These are phyloP conservation scores for Elongisporangium prolatum DNA, from an alignment of 352 stramenopile species.

Conservation along the genomic window DNA sequence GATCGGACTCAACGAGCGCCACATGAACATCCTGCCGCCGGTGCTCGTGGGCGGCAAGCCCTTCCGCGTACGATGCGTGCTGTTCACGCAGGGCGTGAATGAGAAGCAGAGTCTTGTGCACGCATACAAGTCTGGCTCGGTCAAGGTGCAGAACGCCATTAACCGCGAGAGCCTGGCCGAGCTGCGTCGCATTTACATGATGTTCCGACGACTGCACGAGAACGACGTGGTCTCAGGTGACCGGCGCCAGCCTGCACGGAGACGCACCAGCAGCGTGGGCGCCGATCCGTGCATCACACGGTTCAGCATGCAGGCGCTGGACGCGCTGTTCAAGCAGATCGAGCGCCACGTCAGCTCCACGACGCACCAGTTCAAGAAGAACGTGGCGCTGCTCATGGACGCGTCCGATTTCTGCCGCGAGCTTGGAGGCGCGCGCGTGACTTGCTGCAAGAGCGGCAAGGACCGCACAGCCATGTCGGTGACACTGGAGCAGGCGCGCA, in stretches of 20 bases:
- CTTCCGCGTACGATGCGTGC: constrained; percentile 55
- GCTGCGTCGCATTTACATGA: constrained; percentile 51
- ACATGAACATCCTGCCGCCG: constrained; percentile 48
- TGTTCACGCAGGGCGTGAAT: constrained; percentile 82
- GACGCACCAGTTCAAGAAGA: constrained; percentile 77
- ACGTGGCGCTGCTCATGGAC: constrained; percentile 72
- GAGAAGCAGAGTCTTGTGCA: constrained; percentile 84
- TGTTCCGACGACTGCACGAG: constrained; percentile 43
- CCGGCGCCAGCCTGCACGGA: constrained; percentile 9
- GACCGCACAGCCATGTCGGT: constrained; percentile 97
- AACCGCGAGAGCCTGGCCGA: constrained; percentile 79
- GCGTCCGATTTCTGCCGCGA: constrained; percentile 79
- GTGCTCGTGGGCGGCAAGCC: constrained; percentile 37
- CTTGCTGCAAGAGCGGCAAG: constrained; percentile 97
- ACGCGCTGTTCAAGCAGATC: constrained; percentile 62
- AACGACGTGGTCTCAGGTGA: constrained; percentile 28
- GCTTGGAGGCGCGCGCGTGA: constrained; percentile 89
- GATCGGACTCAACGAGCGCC: constrained; percentile 47
- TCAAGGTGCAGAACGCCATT: constrained; percentile 74
- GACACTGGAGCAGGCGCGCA: constrained; percentile 89
- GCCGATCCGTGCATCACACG: constrained; percentile 10
- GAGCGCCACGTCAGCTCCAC: constrained; percentile 69
- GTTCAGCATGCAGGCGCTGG: constrained; percentile 49
- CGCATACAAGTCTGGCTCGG: constrained; percentile 65
- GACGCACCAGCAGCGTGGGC: constrained; percentile 10